Percentiles rank a stretch among this genome's conserved stretches.
phyloP scores from a whole-genome alignment of 2,329 filamentous ascomycete genomes.

The Pseudogymnoascus sp. region DNA sequence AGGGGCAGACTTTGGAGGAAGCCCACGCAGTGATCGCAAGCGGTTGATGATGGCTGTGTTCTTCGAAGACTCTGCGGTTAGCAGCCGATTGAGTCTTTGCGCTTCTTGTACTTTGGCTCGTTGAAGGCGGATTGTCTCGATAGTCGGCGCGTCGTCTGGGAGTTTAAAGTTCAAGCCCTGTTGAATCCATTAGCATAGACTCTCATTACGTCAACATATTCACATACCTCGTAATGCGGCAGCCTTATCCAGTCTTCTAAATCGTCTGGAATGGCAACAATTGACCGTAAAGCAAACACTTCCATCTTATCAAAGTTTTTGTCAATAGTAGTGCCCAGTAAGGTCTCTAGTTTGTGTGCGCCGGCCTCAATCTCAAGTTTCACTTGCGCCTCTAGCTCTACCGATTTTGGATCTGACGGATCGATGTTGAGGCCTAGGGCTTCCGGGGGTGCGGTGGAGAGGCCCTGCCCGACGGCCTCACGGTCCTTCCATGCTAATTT shows the following conservation, averaged over 20 bases:
- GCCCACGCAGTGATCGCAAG: slow-evolving; percentile 49
- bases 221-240: slow-evolving; percentile 69
- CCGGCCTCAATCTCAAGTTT: slow-evolving; percentile 79
- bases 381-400: slow-evolving; percentile 39
- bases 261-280: slow-evolving; percentile 66
- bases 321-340: slow-evolving; percentile 74
- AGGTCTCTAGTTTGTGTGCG: slow-evolving; percentile 74
- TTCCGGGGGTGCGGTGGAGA: slow-evolving; percentile 66
- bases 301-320: slow-evolving; percentile 82
- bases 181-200: background rate
- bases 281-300: slow-evolving; percentile 85
- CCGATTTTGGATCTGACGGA: slow-evolving; percentile 37
- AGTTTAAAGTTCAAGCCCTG: slow-evolving; percentile 25
- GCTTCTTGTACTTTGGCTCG: slow-evolving; percentile 71
- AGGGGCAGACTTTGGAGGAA: slow-evolving; percentile 32
- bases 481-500: slow-evolving; percentile 83
- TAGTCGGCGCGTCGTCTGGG: slow-evolving; percentile 43
- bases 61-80: slow-evolving; percentile 62
- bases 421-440: slow-evolving; percentile 70
- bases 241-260: slow-evolving; percentile 71
- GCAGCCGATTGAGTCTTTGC: slow-evolving; percentile 63
- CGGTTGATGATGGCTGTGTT: slow-evolving; percentile 66
- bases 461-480: slow-evolving; percentile 81
- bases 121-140: slow-evolving; percentile 64
- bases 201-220: background rate